phyloP scores from a whole-genome alignment of 2,329 filamentous ascomycete genomes.

The Paradendryphiella salina region DNA sequence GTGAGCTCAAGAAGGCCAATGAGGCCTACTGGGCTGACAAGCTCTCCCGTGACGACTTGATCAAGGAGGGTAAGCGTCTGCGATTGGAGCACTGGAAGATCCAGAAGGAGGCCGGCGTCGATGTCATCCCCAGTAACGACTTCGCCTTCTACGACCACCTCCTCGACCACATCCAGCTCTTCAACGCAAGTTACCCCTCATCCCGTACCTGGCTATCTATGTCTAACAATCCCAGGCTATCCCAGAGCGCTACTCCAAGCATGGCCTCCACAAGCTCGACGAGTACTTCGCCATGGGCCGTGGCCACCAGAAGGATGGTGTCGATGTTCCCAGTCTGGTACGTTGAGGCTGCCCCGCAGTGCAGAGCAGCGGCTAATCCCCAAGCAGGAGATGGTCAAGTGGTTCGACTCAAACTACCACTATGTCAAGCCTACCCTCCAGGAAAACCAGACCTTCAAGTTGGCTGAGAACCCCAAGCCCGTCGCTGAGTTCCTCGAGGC shows the following conservation, averaged over 20 bases:
- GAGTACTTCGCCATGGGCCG: slow-evolving; percentile 99
- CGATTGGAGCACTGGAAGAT: slow-evolving; percentile 98
- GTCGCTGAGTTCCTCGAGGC: slow-evolving; percentile 94
- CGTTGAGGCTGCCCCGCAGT: slow-evolving; percentile 23
- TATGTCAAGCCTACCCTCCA: slow-evolving; percentile 99
- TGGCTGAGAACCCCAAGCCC: slow-evolving; percentile 85
- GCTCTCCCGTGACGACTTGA: slow-evolving; percentile 85
- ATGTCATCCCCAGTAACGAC: slow-evolving; percentile 98
- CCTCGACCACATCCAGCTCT: slow-evolving; percentile 96
- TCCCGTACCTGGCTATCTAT: neutral
- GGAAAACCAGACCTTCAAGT: slow-evolving; percentile 95
- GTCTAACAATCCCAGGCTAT: slow-evolving; percentile 64
- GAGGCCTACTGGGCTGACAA: slow-evolving; percentile 98
- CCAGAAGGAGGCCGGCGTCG: slow-evolving; percentile 97
- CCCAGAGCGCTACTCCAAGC: slow-evolving; percentile 89
- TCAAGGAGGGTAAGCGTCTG: slow-evolving; percentile 94
- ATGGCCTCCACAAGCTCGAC: slow-evolving; percentile 85
- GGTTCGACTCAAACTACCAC: slow-evolving; percentile 99
- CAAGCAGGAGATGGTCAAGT: slow-evolving; percentile 94
- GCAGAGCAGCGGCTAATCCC: slow-evolving; percentile 27
- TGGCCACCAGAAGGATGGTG: slow-evolving; percentile 91
- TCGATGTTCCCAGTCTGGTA: slow-evolving; percentile 86
- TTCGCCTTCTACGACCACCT: slow-evolving; percentile 99
- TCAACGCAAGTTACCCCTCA: slow-evolving; percentile 69
- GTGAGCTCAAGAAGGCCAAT: slow-evolving; percentile 99